Evolutionary conservation across 768 basidiomycete species (phyloP), one percentile per base, ranked within the genome.

Genomic region (Leccinum boreale): DNA sequence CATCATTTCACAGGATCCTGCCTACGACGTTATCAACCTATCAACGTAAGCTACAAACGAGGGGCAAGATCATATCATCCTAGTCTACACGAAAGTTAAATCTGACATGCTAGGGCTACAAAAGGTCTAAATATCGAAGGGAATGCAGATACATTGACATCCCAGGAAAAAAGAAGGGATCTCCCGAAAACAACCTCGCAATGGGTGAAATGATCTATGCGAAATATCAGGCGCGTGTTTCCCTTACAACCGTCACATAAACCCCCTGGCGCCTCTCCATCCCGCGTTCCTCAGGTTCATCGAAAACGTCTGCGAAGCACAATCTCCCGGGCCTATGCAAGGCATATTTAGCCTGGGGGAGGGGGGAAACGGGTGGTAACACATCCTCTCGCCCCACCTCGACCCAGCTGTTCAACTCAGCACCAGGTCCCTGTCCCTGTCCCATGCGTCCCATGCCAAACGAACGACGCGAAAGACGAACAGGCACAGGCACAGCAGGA

Each of bases 171-270:
- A 39, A 28, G 11, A 19, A 42, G 3, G 12, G 8, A 21, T 14
- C 11, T 3, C 45, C 14, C 45, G 14, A 24, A 46, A 46, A 21
- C 12, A 21, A 21, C 0, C 44, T 45, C 44, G n/a, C 19, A 12
- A 21, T 21, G 10, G 28, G 12, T 26, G 46, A 47, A 21, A 15
- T 19, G 0, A 9, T 44, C 11, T 21, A 46, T 17, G 2, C 24
- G 15, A 24, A 3, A 2, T 4, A 28, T 14, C 21, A 28, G 52
- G 45, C 52, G 21, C 6, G 15, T 29, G 72, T 74, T 58, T 81
- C 80, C 53, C 74, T 75, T 28, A 78, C 74, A 42, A 79, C 73
- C 1, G 77, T 76, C 77, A 80, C 77, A 62, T 75, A 75, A 44
- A 82, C 72, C 54, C 71, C 67, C 61, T 78, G 53, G 2, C 57